Percentiles rank a stretch among this genome's conserved stretches.
These are phyloP conservation scores for Clohesyomyces aquaticus DNA, from an alignment of 495 filamentous ascomycete genomes.

Conservation along the genomic window DNA sequence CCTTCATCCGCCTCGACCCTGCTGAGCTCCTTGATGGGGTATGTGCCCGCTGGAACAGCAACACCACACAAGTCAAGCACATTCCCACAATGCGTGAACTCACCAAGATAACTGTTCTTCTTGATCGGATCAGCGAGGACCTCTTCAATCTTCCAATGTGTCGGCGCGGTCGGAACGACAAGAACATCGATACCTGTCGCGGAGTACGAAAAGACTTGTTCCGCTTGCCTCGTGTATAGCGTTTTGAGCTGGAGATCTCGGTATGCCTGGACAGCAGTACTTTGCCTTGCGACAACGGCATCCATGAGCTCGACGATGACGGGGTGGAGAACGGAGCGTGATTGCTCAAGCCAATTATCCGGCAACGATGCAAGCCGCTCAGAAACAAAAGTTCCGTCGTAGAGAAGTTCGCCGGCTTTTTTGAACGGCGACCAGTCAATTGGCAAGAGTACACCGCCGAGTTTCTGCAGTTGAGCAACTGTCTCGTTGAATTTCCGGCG, in stretches of 20 bases:
- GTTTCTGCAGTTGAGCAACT: slow-evolving; percentile 50
- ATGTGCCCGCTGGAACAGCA: slow-evolving; percentile 60
- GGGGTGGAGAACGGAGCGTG: slow-evolving; percentile 55
- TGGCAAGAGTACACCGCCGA: slow-evolving; percentile 53
- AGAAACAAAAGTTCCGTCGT: slow-evolving; percentile 59
- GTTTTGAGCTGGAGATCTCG: slow-evolving; percentile 56
- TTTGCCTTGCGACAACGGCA: slow-evolving; percentile 50
- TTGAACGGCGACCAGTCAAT: slow-evolving; percentile 61
- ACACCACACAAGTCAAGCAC: slow-evolving; percentile 67
- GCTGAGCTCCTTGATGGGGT: slow-evolving; percentile 41
- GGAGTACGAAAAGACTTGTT: slow-evolving; percentile 52
- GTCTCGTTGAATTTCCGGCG: slow-evolving; percentile 53
- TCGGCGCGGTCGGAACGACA: slow-evolving; percentile 64
- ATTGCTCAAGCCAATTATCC: slow-evolving; percentile 49
- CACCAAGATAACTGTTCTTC: slow-evolving; percentile 60
- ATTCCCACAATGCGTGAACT: slow-evolving; percentile 67
- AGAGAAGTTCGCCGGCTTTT: slow-evolving; percentile 60
- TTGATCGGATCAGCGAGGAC: slow-evolving; percentile 60
- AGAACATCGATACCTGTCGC: slow-evolving; percentile 58
- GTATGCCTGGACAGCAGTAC: slow-evolving; percentile 60
- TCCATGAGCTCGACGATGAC: slow-evolving; percentile 59
- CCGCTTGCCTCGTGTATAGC: slow-evolving; percentile 53
- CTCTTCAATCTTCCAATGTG: slow-evolving; percentile 61
- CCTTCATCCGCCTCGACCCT: slow-evolving; percentile 41
- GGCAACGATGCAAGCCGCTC: slow-evolving; percentile 59